phyloP scores from a whole-genome alignment of 1,284 basidiomycete genomes.

The Serendipita sp. region DNA sequence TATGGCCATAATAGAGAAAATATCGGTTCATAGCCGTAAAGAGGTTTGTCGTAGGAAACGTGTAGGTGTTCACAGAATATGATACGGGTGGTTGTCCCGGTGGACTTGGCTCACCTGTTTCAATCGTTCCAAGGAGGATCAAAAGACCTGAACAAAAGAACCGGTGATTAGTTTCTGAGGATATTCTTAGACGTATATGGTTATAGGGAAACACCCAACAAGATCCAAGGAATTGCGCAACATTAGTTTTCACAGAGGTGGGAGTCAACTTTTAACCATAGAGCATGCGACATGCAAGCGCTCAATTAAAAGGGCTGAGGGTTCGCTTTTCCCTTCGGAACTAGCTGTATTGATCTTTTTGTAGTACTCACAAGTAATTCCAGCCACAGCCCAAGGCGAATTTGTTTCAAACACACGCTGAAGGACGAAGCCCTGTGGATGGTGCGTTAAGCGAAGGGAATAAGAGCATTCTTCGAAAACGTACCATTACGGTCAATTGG shows the following conservation, averaged over 20 bases:
- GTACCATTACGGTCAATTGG: conserved; percentile 60
- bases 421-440: conserved; percentile 29
- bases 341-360: too few species aligned
- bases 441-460: neutral
- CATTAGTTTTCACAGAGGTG: too few species aligned
- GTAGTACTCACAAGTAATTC: conserved; percentile 46
- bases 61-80: neutral
- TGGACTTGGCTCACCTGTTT: neutral
- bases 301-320: neutral
- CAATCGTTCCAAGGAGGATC: neutral
- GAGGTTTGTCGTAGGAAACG: too few species aligned
- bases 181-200: neutral
- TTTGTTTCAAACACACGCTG: conserved; percentile 62
- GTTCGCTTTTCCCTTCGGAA: too few species aligned
- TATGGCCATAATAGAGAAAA: too few species aligned
- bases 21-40: too few species aligned
- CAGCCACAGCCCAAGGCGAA: conserved; percentile 58
- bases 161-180: neutral
- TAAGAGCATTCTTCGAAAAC: neutral
- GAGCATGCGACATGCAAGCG: neutral
- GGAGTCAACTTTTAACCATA: neutral
- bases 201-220: neutral
- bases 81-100: neutral
- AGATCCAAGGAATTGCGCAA: neutral
- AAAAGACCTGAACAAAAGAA: neutral